A percentile compares a stretch with the other conserved stretches of the same genome.
Conservation (phyloP, 108 stramenopile species). For the Nannochloropsis gaditana region DNA sequence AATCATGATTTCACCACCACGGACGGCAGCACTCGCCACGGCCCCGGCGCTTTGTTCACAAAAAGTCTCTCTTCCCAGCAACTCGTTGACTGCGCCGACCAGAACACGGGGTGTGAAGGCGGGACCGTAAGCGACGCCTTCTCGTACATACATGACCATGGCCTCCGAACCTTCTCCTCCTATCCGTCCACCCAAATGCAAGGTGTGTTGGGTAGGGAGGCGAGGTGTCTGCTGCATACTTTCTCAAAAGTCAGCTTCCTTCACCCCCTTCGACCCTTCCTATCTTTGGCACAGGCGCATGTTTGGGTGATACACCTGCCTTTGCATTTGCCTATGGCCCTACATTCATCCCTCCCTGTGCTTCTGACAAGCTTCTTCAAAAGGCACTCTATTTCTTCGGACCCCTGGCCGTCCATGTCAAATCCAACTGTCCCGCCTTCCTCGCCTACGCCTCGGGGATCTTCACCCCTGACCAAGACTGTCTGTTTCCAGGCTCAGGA, state of each 20-base stretch:
- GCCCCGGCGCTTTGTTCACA: not conserved
- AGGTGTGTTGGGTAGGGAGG: not conserved
- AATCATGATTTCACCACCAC: not conserved
- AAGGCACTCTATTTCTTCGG: slow-evolving; percentile 8
- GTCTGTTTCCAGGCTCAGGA: not conserved
- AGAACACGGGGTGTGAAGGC: not conserved
- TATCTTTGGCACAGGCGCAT: not conserved
- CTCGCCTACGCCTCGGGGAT: not conserved
- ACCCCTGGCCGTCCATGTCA: not conserved
- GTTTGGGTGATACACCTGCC: not conserved
- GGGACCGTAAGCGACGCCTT: not conserved
- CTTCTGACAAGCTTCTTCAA: not conserved
- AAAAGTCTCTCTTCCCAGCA: not conserved
- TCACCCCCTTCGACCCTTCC: not conserved
- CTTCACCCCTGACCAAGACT: slow-evolving; percentile 15
- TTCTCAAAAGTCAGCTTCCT: not conserved
- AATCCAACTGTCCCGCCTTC: not conserved
- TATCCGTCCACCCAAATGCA: not conserved
- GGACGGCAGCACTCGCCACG: not conserved
- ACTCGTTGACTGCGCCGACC: not conserved
- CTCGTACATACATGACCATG: not conserved
- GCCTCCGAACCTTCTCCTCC: not conserved
- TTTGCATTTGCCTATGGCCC: not conserved
- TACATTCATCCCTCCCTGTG: not conserved
- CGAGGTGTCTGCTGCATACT: not conserved